phyloP scores from a whole-genome alignment of 345 rosid genomes.

The Rubroshorea leprosula region DNA sequence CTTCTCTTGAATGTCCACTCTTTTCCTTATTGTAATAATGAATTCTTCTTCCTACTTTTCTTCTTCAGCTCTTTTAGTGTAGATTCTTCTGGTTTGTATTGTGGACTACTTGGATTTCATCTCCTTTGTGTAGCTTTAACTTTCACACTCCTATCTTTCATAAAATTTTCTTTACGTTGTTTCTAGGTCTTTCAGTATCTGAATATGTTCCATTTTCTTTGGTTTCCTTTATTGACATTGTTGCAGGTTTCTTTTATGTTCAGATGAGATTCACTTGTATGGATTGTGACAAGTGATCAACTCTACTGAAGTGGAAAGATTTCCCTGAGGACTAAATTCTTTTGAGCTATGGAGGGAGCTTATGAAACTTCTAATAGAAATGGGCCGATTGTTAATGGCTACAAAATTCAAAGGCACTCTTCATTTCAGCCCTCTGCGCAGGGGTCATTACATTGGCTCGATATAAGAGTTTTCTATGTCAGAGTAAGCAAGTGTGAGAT shows the following conservation, averaged over 20 bases:
- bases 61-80: neutral
- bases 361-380: slow-evolving; percentile 32
- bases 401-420: slow-evolving; percentile 24
- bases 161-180: slow-evolving; percentile 1
- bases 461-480: slow-evolving; percentile 84
- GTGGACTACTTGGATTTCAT: neutral
- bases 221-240: slow-evolving; percentile 12
- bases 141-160: neutral
- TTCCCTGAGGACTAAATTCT: slow-evolving; percentile 15
- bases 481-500: slow-evolving; percentile 56
- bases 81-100: neutral
- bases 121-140: neutral
- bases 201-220: slow-evolving; percentile 11
- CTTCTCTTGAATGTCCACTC: neutral
- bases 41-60: neutral
- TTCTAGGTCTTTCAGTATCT: slow-evolving; percentile 2
- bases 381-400: slow-evolving; percentile 32
- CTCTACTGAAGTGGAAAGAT: slow-evolving; percentile 23
- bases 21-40: neutral
- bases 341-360: slow-evolving; percentile 45
- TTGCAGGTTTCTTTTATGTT: slow-evolving; percentile 22
- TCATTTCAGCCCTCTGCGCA: slow-evolving; percentile 31
- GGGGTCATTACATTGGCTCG: slow-evolving; percentile 51
- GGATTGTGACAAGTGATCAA: slow-evolving; percentile 14
- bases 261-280: slow-evolving; percentile 10